Conservation (phyloP, 371 early-diverging fungal species). For the Apophysomyces trapeziformis region DNA sequence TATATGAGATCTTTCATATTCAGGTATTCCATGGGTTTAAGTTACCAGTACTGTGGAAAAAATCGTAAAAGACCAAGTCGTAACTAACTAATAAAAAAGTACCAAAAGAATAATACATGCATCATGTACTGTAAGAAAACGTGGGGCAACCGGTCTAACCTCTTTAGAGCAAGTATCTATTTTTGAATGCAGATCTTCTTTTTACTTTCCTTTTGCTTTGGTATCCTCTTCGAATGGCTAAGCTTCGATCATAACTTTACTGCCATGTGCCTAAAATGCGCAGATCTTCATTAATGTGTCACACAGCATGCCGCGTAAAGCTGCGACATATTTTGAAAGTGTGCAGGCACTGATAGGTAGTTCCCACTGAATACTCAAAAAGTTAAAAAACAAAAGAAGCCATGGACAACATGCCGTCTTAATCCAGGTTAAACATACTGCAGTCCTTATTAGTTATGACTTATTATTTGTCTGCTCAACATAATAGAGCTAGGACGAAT, state of each 20-base stretch:
- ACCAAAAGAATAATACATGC: background rate
- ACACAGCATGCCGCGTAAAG: background rate
- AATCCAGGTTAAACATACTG: too few relatives aligned
- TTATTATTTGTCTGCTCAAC: too few relatives aligned
- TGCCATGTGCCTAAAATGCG: background rate
- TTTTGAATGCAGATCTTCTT: conserved; percentile 5
- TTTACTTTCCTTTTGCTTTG: background rate
- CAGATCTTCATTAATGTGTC: background rate
- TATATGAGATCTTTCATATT: too few relatives aligned
- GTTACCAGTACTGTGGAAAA: too few relatives aligned
- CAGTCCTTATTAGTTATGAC: too few relatives aligned
- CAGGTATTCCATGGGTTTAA: too few relatives aligned
- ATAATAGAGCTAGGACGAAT: too few relatives aligned
- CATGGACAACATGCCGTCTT: too few relatives aligned
- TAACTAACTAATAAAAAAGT: background rate
- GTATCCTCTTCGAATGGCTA: too few relatives aligned
- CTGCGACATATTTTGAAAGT: conserved; percentile 8
- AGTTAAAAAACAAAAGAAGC: too few relatives aligned
- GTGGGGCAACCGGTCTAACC: conserved; percentile 1
- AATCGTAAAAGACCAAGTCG: too few relatives aligned
- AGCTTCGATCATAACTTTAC: background rate
- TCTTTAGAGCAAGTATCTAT: conserved; percentile 1
- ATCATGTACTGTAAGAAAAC: background rate
- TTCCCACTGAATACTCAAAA: background rate
- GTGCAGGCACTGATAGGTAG: background rate